These are phyloP conservation scores for Obelidium mucronatum DNA, from an alignment of 192 early-diverging fungal species.

Conservation along the genomic window DNA sequence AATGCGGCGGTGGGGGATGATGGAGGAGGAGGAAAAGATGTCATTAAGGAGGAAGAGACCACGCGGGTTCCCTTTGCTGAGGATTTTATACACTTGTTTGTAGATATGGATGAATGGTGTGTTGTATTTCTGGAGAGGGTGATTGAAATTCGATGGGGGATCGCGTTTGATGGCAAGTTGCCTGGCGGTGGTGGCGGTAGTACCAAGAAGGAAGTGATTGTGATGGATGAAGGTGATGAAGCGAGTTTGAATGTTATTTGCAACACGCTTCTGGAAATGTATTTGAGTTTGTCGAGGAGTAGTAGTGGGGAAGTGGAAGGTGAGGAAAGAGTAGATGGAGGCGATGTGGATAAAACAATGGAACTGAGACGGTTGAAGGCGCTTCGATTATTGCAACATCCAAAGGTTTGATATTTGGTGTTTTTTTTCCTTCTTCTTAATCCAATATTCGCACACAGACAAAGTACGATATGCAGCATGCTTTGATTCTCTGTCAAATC, in stretches of 20 bases:
- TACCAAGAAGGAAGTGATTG: slow-evolving; percentile 20
- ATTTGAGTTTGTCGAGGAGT: slow-evolving; percentile 62
- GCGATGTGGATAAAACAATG: slow-evolving; percentile 4
- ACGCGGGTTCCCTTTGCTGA: slow-evolving; percentile 33
- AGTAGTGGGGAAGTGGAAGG: background rate
- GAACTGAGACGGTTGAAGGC: slow-evolving; percentile 73
- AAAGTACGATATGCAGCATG: slow-evolving; percentile 88
- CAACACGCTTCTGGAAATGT: slow-evolving; percentile 93
- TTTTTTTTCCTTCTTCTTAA: background rate
- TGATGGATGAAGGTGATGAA: slow-evolving; percentile 58
- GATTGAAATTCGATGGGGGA: slow-evolving; percentile 76
- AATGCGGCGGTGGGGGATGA: too few relatives aligned
- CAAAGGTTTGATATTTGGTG: slow-evolving; percentile 52
- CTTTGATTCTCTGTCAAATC: slow-evolving; percentile 88
- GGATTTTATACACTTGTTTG: slow-evolving; percentile 89
- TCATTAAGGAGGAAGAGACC: slow-evolving; percentile 6
- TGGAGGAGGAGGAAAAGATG: background rate
- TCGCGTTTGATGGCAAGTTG: slow-evolving; percentile 27
- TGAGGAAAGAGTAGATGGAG: background rate
- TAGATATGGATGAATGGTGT: slow-evolving; percentile 80
- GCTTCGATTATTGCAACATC: slow-evolving; percentile 72
- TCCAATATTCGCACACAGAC: slow-evolving; percentile 39
- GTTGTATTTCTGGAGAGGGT: slow-evolving; percentile 87
- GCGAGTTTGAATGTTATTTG: slow-evolving; percentile 74
- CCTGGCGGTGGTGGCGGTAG: slow-evolving; percentile 9